phyloP scores from a whole-genome alignment of 139 green algal species.

The Picochlorum sp. region DNA sequence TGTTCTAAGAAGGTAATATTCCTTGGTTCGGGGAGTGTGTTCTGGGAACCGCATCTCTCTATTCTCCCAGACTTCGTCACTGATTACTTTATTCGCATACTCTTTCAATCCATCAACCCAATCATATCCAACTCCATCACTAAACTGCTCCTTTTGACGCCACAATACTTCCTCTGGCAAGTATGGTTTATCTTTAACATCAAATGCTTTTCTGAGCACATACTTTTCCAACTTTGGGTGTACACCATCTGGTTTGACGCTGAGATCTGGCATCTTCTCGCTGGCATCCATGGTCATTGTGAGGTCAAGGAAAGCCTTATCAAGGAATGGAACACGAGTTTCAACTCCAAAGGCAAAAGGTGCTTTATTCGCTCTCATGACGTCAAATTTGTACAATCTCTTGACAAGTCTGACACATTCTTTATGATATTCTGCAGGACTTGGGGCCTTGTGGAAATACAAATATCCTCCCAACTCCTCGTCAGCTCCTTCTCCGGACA shows the following conservation, averaged over 20 bases:
- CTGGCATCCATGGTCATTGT: constrained; percentile 82
- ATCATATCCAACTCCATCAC: constrained; percentile 83
- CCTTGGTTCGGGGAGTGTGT: constrained; percentile 77
- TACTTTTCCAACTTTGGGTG: constrained; percentile 91
- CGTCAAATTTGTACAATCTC: constrained; percentile 86
- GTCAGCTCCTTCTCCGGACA: constrained; percentile 91
- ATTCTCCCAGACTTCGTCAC: constrained; percentile 51
- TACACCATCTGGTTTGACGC: constrained; percentile 49
- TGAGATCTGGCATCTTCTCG: constrained; percentile 80
- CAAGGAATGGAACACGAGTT: constrained; percentile 91
- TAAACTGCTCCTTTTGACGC: constrained; percentile 99
- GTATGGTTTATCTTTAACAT: constrained; percentile 77
- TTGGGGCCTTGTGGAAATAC: constrained; percentile 96
- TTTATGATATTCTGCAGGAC: constrained; percentile 71
- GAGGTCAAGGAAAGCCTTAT: constrained; percentile 73
- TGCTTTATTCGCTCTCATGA: constrained; percentile 93
- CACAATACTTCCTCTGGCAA: constrained; percentile 82
- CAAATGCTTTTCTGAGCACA: constrained; percentile 94
- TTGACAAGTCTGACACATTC: constrained; percentile 84
- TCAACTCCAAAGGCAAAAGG: constrained; percentile 92
- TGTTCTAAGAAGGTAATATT: constrained; percentile 85
- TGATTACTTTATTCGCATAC: constrained; percentile 53
- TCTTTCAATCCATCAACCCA: constrained; percentile 81
- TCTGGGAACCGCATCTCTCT: constrained; percentile 61
- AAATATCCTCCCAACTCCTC: constrained; percentile 97